These are phyloP conservation scores for Penicillium coffeae DNA, from an alignment of 495 filamentous ascomycete genomes.

Conservation along the genomic window DNA sequence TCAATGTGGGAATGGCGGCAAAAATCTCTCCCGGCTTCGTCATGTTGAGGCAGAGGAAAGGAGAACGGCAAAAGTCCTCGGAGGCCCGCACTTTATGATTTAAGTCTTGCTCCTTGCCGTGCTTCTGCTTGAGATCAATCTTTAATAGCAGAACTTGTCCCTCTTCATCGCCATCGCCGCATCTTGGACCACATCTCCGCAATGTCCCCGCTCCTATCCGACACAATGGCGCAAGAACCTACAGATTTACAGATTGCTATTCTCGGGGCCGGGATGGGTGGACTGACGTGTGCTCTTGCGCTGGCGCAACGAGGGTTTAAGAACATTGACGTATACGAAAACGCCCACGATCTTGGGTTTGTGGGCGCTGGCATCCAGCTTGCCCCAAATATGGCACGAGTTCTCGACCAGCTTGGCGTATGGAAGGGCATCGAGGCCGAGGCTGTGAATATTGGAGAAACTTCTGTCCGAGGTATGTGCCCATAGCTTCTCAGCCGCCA, in stretches of 20 bases:
- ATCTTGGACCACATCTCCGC: not conserved
- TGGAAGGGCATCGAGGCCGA: conserved; percentile 66
- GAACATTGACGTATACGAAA: conserved; percentile 69
- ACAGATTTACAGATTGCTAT: conserved; percentile 43
- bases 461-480: conserved; percentile 47
- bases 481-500: not conserved
- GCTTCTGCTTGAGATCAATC: not conserved
- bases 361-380: conserved; percentile 82
- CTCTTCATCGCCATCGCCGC: no score
- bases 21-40: conserved; percentile 22
- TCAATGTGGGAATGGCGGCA: conserved; percentile 24
- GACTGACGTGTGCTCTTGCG: conserved; percentile 66
- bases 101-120: conserved; percentile 6
- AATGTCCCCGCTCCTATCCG: conserved; percentile 10
- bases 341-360: conserved; percentile 69
- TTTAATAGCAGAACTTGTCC: no score
- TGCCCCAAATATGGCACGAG: conserved; percentile 73
- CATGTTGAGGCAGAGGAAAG: conserved; percentile 2
- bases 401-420: conserved; percentile 64
- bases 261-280: conserved; percentile 66
- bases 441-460: conserved; percentile 51
- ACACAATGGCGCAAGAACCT: conserved; percentile 28
- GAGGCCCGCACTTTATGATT: conserved; percentile 7
- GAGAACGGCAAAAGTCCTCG: conserved; percentile 13
- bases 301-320: conserved; percentile 71